Percentiles rank a stretch among this genome's conserved stretches.
phyloP scores from a whole-genome alignment of 208 protist species.

The Giardia duodenalis region DNA sequence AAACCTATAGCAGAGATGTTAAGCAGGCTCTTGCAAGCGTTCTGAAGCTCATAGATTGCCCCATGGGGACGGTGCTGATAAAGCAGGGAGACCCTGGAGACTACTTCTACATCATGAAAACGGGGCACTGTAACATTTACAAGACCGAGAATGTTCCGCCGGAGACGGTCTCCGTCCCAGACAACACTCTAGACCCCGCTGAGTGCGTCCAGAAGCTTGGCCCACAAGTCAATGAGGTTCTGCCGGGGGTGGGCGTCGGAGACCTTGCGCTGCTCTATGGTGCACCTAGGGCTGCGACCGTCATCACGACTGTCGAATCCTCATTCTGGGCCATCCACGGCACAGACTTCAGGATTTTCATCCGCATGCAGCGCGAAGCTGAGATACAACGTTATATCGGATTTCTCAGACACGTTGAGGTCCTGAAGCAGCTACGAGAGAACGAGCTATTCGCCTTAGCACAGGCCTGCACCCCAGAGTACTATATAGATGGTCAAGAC shows the following conservation, averaged over 20 bases:
- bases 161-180: neutral
- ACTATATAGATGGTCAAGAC: neutral
- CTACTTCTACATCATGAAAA: neutral
- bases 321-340: neutral
- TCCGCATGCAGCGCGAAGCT: neutral
- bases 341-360: neutral
- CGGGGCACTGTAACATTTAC: neutral
- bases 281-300: neutral
- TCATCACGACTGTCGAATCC: neutral
- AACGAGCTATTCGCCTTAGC: neutral
- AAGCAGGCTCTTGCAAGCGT: neutral
- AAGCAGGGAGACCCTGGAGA: neutral
- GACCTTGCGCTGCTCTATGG: constrained; percentile 7
- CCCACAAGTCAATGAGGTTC: neutral
- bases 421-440: neutral
- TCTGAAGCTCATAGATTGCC: neutral
- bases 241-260: neutral
- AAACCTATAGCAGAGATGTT: neutral
- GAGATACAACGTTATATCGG: neutral
- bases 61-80: neutral
- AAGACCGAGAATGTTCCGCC: neutral
- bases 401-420: neutral
- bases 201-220: neutral
- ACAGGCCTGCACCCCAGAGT: neutral
- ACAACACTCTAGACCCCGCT: neutral